These are phyloP conservation scores for Chlamydomonas applanata DNA, from an alignment of 139 green algal genomes.

Conservation along the genomic window DNA sequence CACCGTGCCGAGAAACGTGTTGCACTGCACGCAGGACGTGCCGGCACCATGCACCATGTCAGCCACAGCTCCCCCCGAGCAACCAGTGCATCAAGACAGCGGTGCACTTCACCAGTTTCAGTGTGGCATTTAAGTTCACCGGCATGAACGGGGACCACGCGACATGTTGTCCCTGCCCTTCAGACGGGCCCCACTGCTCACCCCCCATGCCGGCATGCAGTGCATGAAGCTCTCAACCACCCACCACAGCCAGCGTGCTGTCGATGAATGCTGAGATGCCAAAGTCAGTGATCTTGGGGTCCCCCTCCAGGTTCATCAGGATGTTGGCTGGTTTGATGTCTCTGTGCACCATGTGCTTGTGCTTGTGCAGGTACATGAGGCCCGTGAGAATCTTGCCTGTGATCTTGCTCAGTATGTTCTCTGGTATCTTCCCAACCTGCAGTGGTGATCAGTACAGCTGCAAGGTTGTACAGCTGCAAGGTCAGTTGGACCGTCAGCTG, in stretches of 20 bases:
- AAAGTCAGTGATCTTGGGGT: conserved; percentile 95
- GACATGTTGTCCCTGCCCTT: no score
- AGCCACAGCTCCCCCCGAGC: no score
- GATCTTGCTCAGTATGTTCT: conserved; percentile 77
- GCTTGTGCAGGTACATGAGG: conserved; percentile 78
- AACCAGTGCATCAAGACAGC: no score
- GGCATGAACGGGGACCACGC: no score
- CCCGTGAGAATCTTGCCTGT: conserved; percentile 69
- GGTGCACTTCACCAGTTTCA: no score
- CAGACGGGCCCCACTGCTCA: no score
- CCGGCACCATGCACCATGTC: no score
- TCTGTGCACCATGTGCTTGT: conserved; percentile 72
- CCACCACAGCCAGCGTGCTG: conserved; percentile 69
- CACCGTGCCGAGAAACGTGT: conserved; percentile 89
- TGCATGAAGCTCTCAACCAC: no score
- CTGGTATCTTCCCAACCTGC: conserved; percentile 68
- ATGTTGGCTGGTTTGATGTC: conserved; percentile 94
- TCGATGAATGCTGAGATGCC: conserved; percentile 86
- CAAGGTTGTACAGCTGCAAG: neutral
- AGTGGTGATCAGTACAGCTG: neutral
- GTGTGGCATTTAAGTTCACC: no score
- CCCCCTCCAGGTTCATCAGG: conserved; percentile 72
- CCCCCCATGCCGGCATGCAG: no score
- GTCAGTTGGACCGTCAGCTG: neutral
- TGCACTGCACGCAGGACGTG: conserved; percentile 50